Base-by-base conservation (phyloP, 345 rosid genomes). In the Eucalyptus coolabah region DNA sequence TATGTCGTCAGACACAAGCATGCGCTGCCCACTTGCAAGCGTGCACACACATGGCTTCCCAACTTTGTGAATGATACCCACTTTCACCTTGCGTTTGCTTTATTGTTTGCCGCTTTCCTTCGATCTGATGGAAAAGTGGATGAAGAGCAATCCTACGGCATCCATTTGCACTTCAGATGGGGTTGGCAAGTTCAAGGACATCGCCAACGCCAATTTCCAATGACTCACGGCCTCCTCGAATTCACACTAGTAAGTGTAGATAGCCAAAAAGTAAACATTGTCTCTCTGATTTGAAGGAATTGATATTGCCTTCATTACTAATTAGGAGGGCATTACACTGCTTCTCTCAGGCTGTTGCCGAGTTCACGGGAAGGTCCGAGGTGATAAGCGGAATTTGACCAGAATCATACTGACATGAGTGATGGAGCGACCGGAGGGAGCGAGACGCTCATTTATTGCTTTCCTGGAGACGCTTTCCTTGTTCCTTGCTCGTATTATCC, bases 131-230 rank as follows among this genome's bases (percentile, higher is more conserved):
- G 69, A 86, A 32, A 83, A 45, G 21, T 96, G 99, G 98, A 91
- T 97, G 42, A 91, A 50, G 90, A 91, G 92, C 32, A 93, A 96
- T 86, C 97, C 97, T 15, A 5, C 89, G 10, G 97, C 97, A 82
- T 96, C 99, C 87, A 93, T 97, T 85, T 97, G 98, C 92, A 96
- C 96, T 7, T 53, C 90, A 12, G 96, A 95, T 86, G 99, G 99
- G 72, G 89, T 91, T 83, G 89, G 91, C 32, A 89, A 88, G 89
- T 96, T 96, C 90, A 93, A 89, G 88, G 94, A 96, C 86, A 91
- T 95, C 42, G 97, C 99, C 21, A 94, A 17, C 44, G 97, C 99
- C 21, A 94, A 17, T 82, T 97, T 93, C 87, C 99, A 97, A 90
- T 56, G 99, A 97, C 80, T 88, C 97, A 96, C 56, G 99, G 99